Conservation (phyloP, 768 basidiomycete genomes). For the Peribolospora kevripleyi region DNA sequence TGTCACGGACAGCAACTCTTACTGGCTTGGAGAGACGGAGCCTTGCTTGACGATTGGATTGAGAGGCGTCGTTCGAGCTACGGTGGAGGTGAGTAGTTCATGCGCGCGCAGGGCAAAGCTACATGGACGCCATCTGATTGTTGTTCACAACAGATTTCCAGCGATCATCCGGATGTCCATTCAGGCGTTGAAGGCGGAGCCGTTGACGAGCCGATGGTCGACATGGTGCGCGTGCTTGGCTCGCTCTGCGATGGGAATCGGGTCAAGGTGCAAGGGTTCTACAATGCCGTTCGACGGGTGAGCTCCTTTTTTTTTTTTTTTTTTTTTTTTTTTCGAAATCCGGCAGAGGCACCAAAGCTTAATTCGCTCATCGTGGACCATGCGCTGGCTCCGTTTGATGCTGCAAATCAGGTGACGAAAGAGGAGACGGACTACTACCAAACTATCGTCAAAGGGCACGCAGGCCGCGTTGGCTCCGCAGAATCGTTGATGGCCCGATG, state of each 20-base stretch:
- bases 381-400: conserved; percentile 26
- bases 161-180: conserved; percentile 54
- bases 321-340: neutral
- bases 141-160: conserved; percentile 33
- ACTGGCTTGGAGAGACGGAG: conserved; percentile 77
- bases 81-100: conserved; percentile 32
- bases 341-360: neutral
- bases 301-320: neutral
- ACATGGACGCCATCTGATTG: neutral
- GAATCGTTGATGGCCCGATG: conserved; percentile 29
- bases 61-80: conserved; percentile 76
- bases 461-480: neutral
- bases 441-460: conserved; percentile 30
- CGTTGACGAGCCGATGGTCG: conserved; percentile 67
- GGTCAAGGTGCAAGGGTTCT: conserved; percentile 57
- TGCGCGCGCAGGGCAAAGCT: neutral
- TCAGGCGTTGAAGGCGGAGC: conserved; percentile 87
- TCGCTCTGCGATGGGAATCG: conserved; percentile 33
- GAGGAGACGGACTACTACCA: conserved; percentile 46
- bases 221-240: conserved; percentile 64
- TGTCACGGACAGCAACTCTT: conserved; percentile 44
- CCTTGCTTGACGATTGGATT: conserved; percentile 91
- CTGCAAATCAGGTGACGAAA: conserved; percentile 41
- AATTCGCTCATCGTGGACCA: neutral
- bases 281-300: conserved; percentile 22